These are phyloP conservation scores for Vanrija sp. DNA, from an alignment of 1,284 basidiomycete genomes.

Conservation along the genomic window DNA sequence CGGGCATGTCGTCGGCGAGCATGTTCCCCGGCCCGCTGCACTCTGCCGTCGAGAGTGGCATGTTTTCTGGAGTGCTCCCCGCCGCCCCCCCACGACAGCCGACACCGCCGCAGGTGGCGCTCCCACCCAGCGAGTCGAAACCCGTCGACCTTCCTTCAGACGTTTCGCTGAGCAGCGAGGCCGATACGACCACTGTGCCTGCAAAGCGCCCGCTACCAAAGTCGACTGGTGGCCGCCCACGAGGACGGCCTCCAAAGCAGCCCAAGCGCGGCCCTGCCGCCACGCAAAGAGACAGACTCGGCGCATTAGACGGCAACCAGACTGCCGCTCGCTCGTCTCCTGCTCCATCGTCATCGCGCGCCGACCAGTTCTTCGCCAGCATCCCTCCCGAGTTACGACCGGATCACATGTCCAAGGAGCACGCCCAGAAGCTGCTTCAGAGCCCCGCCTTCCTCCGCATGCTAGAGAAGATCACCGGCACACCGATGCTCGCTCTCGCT, in stretches of 20 bases:
- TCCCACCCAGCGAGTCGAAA: constrained; percentile 1
- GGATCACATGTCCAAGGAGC: constrained; percentile 36
- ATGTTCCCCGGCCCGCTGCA: constrained; percentile 14
- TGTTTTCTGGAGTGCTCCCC: neutral
- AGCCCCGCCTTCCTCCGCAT: constrained; percentile 36
- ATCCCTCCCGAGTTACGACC: constrained; percentile 29
- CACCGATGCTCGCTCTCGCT: constrained; percentile 1
- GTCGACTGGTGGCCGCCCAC: neutral
- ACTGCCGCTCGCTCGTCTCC: neutral
- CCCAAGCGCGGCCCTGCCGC: neutral
- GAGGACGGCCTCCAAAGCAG: neutral
- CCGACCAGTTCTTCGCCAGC: neutral
- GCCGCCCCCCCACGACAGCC: neutral
- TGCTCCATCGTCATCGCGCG: neutral
- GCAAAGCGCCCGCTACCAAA: too few species aligned
- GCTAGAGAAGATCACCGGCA: constrained; percentile 33
- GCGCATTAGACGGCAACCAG: neutral
- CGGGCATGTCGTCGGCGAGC: constrained; percentile 3
- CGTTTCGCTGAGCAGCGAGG: constrained; percentile 1
- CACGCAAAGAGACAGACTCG: neutral
- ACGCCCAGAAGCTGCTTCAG: constrained; percentile 33
- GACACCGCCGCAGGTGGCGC: neutral
- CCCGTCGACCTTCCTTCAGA: constrained; percentile 6
- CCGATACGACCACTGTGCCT: neutral
- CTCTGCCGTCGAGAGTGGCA: constrained; percentile 9